phyloP scores from a whole-genome alignment of 352 stramenopile genomes.

The Globisporangium cylindrosporum region DNA sequence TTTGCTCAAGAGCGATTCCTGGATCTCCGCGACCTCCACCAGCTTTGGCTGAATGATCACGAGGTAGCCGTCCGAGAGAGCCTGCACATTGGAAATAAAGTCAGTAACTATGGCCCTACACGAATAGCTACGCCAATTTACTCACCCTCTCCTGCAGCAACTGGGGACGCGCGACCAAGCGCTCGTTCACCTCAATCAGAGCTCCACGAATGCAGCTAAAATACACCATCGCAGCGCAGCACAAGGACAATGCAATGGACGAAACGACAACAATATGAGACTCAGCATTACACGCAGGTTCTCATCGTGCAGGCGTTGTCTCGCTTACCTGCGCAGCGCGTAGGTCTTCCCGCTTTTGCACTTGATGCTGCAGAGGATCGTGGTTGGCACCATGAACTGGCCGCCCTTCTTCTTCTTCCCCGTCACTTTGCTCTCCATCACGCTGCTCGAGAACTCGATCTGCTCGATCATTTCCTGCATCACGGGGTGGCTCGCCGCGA shows the following conservation, averaged over 20 bases:
- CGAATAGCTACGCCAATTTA: not conserved
- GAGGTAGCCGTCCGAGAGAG: slow-evolving; percentile 72
- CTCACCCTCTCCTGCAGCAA: slow-evolving; percentile 54
- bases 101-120: not conserved
- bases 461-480: slow-evolving; percentile 57
- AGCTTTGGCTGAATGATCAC: slow-evolving; percentile 84
- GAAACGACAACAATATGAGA: not conserved
- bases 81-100: slow-evolving; percentile 22
- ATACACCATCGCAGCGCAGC: not conserved
- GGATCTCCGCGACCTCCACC: slow-evolving; percentile 73
- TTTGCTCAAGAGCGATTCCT: slow-evolving; percentile 77
- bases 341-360: slow-evolving; percentile 61
- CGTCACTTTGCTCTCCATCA: slow-evolving; percentile 69
- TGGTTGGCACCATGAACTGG: slow-evolving; percentile 64
- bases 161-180: slow-evolving; percentile 46
- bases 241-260: not conserved
- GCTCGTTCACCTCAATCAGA: slow-evolving; percentile 80
- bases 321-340: slow-evolving; percentile 45
- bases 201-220: slow-evolving; percentile 74
- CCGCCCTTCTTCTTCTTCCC: slow-evolving; percentile 90
- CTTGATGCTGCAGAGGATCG: slow-evolving; percentile 62
- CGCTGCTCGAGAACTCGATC: slow-evolving; percentile 60
- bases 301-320: not conserved
- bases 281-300: not conserved
- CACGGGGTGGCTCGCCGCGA: slow-evolving; percentile 63